phyloP scores from a whole-genome alignment of 257 asterid genomes.

The Solanum chilense region DNA sequence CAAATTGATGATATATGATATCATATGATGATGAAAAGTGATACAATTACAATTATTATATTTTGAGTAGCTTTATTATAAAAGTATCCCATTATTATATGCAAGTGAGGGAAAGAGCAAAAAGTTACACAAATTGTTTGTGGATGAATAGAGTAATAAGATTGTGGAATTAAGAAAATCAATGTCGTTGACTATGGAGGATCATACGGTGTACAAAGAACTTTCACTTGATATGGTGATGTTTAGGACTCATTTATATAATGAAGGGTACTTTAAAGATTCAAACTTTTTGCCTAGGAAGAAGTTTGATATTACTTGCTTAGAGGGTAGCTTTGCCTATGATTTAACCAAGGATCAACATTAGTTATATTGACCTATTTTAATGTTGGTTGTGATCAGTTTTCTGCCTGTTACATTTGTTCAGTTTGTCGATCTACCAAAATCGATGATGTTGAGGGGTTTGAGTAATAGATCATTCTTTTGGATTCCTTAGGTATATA shows the following conservation, averaged over 20 bases:
- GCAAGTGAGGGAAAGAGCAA: neutral
- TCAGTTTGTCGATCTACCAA: neutral
- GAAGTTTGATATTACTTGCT: constrained; percentile 32
- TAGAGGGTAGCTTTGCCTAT: constrained; percentile 43
- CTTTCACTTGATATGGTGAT: constrained; percentile 23
- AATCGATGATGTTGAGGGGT: neutral
- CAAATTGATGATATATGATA: too few relatives aligned
- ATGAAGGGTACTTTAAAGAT: constrained; percentile 39
- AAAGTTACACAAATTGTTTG: constrained; percentile 26
- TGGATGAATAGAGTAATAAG: neutral
- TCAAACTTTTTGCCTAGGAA: constrained; percentile 33
- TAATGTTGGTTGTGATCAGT: neutral
- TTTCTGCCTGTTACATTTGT: neutral
- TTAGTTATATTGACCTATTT: neutral
- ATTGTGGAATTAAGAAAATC: neutral
- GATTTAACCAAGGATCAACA: constrained; percentile 31
- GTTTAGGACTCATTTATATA: neutral
- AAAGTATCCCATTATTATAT: too few relatives aligned
- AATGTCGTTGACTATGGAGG: constrained; percentile 23
- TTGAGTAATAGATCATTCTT: neutral
- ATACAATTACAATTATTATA: too few relatives aligned
- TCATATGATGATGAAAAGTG: too few relatives aligned
- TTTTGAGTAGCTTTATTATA: too few relatives aligned
- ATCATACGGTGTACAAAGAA: constrained; percentile 29
- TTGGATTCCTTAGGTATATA: neutral